Conservation (phyloP, 441 rosid genomes). For the Aquilaria agallochum region DNA sequence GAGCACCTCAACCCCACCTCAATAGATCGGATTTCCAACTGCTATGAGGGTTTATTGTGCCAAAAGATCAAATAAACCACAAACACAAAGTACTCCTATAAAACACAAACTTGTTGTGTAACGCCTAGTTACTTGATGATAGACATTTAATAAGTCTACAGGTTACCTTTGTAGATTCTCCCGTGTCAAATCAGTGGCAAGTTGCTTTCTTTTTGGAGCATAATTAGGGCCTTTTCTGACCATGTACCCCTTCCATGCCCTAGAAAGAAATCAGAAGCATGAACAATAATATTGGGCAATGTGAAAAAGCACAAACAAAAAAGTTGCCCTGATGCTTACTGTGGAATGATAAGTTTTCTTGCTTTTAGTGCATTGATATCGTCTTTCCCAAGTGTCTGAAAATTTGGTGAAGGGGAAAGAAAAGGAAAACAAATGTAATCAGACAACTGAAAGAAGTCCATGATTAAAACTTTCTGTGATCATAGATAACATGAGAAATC, state of each 20-base stretch:
- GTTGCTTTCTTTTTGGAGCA: constrained; percentile 76
- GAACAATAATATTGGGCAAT: constrained; percentile 3
- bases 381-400: constrained; percentile 46
- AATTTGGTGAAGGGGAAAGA: constrained; percentile 8
- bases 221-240: constrained; percentile 79
- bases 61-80: no score
- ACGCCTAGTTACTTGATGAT: no score
- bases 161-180: constrained; percentile 79
- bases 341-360: constrained; percentile 64
- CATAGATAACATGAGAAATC: no score
- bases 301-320: constrained; percentile 2
- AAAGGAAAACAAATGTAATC: not conserved
- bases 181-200: constrained; percentile 84
- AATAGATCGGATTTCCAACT: no score
- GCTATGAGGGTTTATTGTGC: no score
- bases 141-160: not conserved
- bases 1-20: no score
- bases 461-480: no score
- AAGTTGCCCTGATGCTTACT: constrained; percentile 33
- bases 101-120: no score
- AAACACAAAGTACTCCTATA: no score
- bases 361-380: constrained; percentile 51
- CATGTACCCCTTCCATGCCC: constrained; percentile 85
- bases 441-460: not conserved
- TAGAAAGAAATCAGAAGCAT: constrained; percentile 17